Conservation (phyloP, 345 rosid species). For the Citrus mangshanensis region DNA sequence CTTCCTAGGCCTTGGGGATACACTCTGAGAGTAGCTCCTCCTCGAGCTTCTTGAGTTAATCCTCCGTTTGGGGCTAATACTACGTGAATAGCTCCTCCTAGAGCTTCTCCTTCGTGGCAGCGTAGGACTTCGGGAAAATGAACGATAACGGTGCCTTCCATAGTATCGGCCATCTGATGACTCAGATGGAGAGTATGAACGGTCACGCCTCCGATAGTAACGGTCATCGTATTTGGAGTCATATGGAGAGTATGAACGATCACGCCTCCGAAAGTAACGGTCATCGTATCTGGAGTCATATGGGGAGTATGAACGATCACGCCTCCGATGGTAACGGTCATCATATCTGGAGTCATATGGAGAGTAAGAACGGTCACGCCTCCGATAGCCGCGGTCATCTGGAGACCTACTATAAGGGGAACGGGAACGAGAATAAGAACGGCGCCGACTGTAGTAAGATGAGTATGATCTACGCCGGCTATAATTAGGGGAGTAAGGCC, state of each 20-base stretch:
- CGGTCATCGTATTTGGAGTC: not conserved
- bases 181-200: too few species aligned
- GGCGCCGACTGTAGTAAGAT: conserved; percentile 33
- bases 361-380: conserved; percentile 27
- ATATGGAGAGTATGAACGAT: conserved; percentile 30
- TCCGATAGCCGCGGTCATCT: conserved; percentile 25
- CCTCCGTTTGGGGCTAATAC: conserved; percentile 9
- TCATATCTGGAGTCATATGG: conserved; percentile 22
- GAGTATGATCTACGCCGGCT: conserved; percentile 28
- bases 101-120: conserved; percentile 7
- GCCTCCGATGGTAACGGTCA: conserved; percentile 19
- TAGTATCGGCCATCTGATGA: not conserved
- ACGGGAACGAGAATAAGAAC: conserved; percentile 36
- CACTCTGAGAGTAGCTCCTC: conserved; percentile 30
- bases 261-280: conserved; percentile 17
- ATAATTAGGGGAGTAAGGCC: conserved; percentile 29
- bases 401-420: conserved; percentile 55
- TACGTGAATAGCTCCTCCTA: conserved; percentile 9
- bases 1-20: conserved; percentile 36
- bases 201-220: not conserved
- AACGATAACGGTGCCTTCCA: conserved; percentile 8
- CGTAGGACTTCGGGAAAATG: conserved; percentile 26
- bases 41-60: not conserved
- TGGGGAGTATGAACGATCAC: conserved; percentile 30
- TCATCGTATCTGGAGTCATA: conserved; percentile 17